A percentile compares a stretch with the other conserved stretches of the same genome.
phyloP scores from a whole-genome alignment of 805 yeast genomes.

The Candida boleticola region DNA sequence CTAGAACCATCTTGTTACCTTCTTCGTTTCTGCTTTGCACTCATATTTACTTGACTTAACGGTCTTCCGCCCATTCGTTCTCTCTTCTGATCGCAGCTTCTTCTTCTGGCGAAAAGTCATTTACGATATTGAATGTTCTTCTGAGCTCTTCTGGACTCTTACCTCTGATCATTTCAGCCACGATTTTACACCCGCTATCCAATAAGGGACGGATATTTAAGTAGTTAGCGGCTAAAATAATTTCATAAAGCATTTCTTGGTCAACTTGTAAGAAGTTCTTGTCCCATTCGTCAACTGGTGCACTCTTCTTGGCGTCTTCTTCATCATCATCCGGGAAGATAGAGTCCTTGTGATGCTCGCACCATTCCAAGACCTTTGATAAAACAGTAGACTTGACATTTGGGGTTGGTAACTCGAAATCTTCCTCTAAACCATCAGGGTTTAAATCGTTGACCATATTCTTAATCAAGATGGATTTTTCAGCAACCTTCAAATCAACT shows the following conservation, averaged over 20 bases:
- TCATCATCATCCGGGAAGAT: slow-evolving; percentile 75
- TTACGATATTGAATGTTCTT: slow-evolving; percentile 75
- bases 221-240: slow-evolving; percentile 78
- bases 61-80: slow-evolving; percentile 90
- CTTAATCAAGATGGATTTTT: slow-evolving; percentile 79
- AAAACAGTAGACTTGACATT: slow-evolving; percentile 85
- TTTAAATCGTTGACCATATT: slow-evolving; percentile 77
- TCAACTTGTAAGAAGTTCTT: slow-evolving; percentile 90
- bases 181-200: slow-evolving; percentile 77
- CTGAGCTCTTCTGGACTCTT: slow-evolving; percentile 79
- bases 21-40: no score
- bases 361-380: slow-evolving; percentile 92
- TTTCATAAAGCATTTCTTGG: slow-evolving; percentile 83
- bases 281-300: slow-evolving; percentile 95
- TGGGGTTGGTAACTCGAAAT: slow-evolving; percentile 82
- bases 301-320: slow-evolving; percentile 80
- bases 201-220: slow-evolving; percentile 71
- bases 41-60: no score
- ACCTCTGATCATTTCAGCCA: slow-evolving; percentile 81
- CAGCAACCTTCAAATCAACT: slow-evolving; percentile 80
- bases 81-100: slow-evolving; percentile 86
- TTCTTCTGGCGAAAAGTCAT: slow-evolving; percentile 83
- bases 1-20: background rate
- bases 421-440: slow-evolving; percentile 61
- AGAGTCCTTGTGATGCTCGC: slow-evolving; percentile 87